Evolutionary conservation across 2,329 filamentous ascomycete genomes (phyloP), one percentile per base, ranked within the genome.

Genomic region (Ophiostoma himal-ulmi): DNA sequence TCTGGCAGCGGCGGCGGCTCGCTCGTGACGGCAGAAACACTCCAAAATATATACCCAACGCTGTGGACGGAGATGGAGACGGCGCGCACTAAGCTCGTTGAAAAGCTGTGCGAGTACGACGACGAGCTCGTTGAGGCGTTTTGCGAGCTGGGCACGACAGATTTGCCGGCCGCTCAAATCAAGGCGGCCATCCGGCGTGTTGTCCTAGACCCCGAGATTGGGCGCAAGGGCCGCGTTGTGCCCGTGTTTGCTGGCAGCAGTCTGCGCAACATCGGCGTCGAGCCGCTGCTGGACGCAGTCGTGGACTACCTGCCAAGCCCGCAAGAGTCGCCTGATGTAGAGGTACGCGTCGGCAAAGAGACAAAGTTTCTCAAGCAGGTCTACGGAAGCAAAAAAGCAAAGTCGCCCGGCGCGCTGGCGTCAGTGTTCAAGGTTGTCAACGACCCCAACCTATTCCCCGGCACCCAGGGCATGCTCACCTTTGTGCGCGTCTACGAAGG

Each of bases 351-450:
- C 3, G 89, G 88, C 0, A 78, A 80, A 52, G 81, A 86, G n/a
- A 83, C 84, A 0, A 81, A 90, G 1, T 75, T 76, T 36, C 75
- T 83, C 20, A 34, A 82, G 82, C 72, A 78, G 78, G 37, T 52
- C 54, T 57, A 54, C 14, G 22, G 34, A 1, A 13, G 20, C 14
- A 34, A 30, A 17, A 26, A 52, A 36, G 37, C 36, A 11, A 22
- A 30, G 20, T 65, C 44, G 22, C 37, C 67, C 0, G 72, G 82
- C 10, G 81, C 84, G 6, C 80, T 88, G 2, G 85, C 88, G 36
- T 91, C 90, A 20, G 86, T 98, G 1, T 99, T 98, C 85, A 99
- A 99, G 79, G 95, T 98, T 6, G 93, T 95, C 73, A 91, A 94
- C 74, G 94, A 98, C 76, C 83, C 91, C 10, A 90, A 90, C n/a